These are phyloP conservation scores for Colletotrichum coccodes DNA, from an alignment of 2,329 filamentous ascomycete genomes.

Conservation along the genomic window DNA sequence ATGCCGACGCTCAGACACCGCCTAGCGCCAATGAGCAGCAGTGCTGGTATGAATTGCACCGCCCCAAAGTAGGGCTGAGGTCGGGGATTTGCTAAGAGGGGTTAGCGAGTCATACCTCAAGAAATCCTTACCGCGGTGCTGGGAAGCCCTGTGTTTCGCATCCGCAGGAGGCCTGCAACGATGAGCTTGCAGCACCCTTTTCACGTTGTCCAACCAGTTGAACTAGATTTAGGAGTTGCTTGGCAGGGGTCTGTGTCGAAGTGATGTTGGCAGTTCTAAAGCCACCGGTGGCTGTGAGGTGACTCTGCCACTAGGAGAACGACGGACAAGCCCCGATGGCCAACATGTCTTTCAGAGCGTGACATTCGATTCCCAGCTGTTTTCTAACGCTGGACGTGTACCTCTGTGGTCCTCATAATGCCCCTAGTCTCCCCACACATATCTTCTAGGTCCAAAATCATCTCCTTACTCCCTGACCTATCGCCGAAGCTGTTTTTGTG, in stretches of 20 bases:
- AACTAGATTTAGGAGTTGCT: background rate
- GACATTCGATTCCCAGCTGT: background rate
- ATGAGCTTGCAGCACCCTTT: background rate
- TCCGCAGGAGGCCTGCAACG: background rate
- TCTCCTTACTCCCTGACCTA: slow-evolving; percentile 24
- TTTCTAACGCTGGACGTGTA: slow-evolving; percentile 6
- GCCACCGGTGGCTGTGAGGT: too few relatives aligned
- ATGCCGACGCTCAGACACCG: background rate
- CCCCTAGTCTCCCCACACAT: background rate
- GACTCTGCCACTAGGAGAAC: too few relatives aligned
- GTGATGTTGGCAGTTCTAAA: too few relatives aligned
- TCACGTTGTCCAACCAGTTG: background rate
- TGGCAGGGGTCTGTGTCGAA: background rate
- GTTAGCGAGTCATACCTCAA: background rate
- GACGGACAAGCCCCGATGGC: too few relatives aligned
- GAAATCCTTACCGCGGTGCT: background rate
- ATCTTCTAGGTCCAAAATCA: background rate
- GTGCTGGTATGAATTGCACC: background rate
- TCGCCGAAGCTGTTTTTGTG: background rate
- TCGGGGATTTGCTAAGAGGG: background rate
- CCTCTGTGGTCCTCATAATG: slow-evolving; percentile 30
- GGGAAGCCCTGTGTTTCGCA: background rate
- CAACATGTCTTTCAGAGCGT: too few relatives aligned
- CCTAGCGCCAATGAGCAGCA: background rate
- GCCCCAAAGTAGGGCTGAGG: background rate